Conservation (phyloP, 202 grass and related monocot genomes). For the Carex arenaria region DNA sequence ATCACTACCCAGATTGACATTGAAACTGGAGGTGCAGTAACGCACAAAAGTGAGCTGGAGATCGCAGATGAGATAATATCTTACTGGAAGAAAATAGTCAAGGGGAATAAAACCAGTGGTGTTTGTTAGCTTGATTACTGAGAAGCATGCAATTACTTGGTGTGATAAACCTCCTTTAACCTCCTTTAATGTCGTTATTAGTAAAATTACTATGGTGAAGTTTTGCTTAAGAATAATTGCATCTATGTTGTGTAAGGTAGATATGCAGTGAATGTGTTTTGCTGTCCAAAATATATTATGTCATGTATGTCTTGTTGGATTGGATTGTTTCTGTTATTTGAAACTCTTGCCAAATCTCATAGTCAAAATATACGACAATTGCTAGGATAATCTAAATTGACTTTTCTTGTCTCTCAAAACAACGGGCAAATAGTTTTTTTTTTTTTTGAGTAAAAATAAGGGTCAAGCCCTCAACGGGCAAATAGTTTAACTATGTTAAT, state of each 20-base stretch:
- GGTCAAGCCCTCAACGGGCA: too few relatives aligned
- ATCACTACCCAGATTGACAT: slow-evolving; percentile 6
- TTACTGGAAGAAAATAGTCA: slow-evolving; percentile 23
- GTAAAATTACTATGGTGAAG: background rate
- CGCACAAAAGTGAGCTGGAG: slow-evolving; percentile 42
- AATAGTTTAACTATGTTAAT: too few relatives aligned
- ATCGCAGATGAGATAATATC: slow-evolving; percentile 30
- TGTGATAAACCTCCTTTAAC: background rate
- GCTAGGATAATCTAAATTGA: too few relatives aligned
- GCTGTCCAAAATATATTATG: background rate
- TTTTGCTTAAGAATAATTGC: background rate
- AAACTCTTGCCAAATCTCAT: too few relatives aligned
- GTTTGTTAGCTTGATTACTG: slow-evolving; percentile 34
- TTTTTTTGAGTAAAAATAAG: too few relatives aligned
- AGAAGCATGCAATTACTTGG: background rate
- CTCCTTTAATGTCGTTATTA: background rate
- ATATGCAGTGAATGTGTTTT: background rate
- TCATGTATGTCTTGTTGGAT: background rate
- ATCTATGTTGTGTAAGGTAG: background rate
- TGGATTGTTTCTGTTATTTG: too few relatives aligned
- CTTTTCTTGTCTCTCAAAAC: too few relatives aligned
- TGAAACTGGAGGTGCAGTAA: background rate
- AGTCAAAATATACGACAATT: too few relatives aligned
- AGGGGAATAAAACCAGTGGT: slow-evolving; percentile 40
- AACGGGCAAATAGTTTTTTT: too few relatives aligned